Evolutionary conservation across 208 protist genomes (phyloP), one percentile per base, ranked within the genome.

Genomic region (Acanthamoeba sp.): DNA sequence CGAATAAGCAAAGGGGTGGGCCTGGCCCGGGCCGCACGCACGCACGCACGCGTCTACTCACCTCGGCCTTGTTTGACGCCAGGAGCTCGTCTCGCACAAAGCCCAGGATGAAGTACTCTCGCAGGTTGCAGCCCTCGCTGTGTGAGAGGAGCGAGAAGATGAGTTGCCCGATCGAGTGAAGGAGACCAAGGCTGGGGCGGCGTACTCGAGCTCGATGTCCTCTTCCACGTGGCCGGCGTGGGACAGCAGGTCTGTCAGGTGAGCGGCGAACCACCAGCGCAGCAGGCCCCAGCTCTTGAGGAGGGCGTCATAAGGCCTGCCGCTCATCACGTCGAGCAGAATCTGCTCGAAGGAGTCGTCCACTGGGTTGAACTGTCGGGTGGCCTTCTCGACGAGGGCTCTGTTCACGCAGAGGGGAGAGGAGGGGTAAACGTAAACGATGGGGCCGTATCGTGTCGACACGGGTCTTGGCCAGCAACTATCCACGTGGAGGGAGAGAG

Each of bases 241-340:
- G 32, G 73, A 52, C 14, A 92, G 87, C 27, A 66, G 40, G 66
- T 92, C 87, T 2, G 87, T 76, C 5, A 92, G 24, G 32, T 92
- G 87, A 29, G 87, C 87, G 38, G 87, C 87, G 66, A 92, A 92
- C 87, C 87, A 92, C 87, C 87, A 92, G 66, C 87, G 87, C 29
- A 92, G 48, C 24, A 92, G 66, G 18, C 76, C 66, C 57, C 52
- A 92, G 42, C 87, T 78, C 24, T 92, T 24, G 14, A 52, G 14
- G 29, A 92, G 20, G 32, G 66, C 87, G 38, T 92, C 57, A 29
- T 92, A 92, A 7, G 87, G 87, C 87, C 76, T 59, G 32, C 73
- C 73, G 62, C 76, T 92, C 87, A 92, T 92, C n/a, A 92, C 66
- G 22, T 76, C 24, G n/a, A 92, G 29, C 38, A 92, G 59, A n/a